A percentile compares a stretch with the other conserved stretches of the same genome.
Evolutionary conservation across 2,329 filamentous ascomycete species (phyloP).

Genomic region (Penicillium sp.): DNA sequence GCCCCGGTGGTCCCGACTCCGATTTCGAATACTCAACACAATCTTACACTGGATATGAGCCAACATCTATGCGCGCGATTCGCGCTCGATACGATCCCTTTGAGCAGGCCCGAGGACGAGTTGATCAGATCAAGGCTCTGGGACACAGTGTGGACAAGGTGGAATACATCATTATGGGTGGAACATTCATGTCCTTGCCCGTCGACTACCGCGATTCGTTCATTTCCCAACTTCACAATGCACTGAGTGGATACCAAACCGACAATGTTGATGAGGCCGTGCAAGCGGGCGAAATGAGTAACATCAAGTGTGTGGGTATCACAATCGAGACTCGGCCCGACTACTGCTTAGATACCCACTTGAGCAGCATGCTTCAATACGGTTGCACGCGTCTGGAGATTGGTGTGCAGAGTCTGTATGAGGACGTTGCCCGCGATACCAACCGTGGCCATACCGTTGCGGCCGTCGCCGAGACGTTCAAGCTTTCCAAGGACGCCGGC

Average conservation of each 20-base stretch:
- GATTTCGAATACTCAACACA: constrained; percentile 99
- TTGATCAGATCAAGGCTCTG: constrained; percentile 93
- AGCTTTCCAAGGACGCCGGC: constrained; percentile 93
- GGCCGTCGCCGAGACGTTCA: constrained; percentile 93
- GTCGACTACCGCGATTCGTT: constrained; percentile 89
- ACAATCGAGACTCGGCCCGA: constrained; percentile 97
- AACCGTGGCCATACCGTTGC: constrained; percentile 96
- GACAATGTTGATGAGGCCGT: constrained; percentile 95
- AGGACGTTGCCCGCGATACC: constrained; percentile 96
- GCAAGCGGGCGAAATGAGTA: constrained; percentile 91
- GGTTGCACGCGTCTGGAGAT: constrained; percentile 93
- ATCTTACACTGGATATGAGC: constrained; percentile 97
- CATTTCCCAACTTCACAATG: constrained; percentile 94
- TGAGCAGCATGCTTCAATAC: constrained; percentile 96
- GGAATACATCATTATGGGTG: constrained; percentile 99
- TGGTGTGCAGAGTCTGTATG: constrained; percentile 94
- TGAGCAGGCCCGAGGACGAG: constrained; percentile 90
- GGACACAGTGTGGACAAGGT: constrained; percentile 99
- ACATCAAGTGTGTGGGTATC: constrained; percentile 96
- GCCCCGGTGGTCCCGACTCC: constrained; percentile 92
- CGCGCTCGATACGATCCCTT: constrained; percentile 96
- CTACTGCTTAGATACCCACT: constrained; percentile 93
- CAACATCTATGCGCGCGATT: constrained; percentile 97
- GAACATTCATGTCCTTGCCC: constrained; percentile 96
- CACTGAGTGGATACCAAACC: constrained; percentile 92